Evolutionary conservation across 179 eudicot species (phyloP).

Genomic region (Patellifolia procumbens): DNA sequence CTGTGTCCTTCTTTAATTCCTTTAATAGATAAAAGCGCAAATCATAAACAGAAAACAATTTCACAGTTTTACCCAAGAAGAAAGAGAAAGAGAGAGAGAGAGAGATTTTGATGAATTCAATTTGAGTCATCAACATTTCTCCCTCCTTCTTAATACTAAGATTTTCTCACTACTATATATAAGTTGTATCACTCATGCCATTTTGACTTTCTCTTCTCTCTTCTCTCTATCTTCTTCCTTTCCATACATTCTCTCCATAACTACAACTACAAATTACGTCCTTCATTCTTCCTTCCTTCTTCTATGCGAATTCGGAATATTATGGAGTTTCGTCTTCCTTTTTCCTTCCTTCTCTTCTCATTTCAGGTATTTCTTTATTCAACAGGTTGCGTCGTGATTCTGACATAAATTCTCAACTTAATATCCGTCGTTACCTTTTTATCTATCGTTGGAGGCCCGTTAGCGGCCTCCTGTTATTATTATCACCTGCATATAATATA

Average conservation of each 20-base stretch:
- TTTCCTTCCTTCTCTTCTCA: constrained; percentile 21
- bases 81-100: too few species aligned
- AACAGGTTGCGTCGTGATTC: too few species aligned
- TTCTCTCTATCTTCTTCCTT: constrained; percentile 2
- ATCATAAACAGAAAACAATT: neutral
- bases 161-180: neutral
- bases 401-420: too few species aligned
- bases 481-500: too few species aligned
- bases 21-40: neutral
- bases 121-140: too few species aligned
- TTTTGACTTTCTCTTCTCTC: constrained; percentile 11
- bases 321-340: constrained; percentile 27
- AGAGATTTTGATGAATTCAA: too few species aligned
- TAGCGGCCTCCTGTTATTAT: too few species aligned
- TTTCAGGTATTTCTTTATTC: constrained; percentile 33
- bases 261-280: neutral
- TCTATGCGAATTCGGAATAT: neutral
- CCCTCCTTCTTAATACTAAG: neutral
- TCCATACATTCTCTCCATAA: neutral
- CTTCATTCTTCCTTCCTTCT: neutral
- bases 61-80: neutral
- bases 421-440: too few species aligned
- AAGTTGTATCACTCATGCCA: neutral
- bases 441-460: too few species aligned
- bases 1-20: neutral